Evolutionary conservation across 306 rosid species (phyloP).

Genomic region (Castanea sativa): DNA sequence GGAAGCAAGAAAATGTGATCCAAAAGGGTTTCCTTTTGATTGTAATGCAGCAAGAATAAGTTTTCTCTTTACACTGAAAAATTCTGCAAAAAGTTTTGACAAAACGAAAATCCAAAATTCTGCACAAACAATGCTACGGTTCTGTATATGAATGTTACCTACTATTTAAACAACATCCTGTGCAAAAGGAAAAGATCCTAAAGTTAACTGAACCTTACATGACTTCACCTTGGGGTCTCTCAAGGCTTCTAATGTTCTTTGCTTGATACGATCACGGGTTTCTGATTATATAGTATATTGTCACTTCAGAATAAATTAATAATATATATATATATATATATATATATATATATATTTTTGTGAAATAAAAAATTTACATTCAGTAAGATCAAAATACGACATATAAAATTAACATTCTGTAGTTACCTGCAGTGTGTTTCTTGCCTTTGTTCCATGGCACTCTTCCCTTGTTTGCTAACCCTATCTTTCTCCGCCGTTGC

Average conservation of each 20-base stretch:
- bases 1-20: constrained; percentile 5
- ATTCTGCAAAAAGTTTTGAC: neutral
- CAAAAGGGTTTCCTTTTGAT: neutral
- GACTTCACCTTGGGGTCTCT: constrained; percentile 94
- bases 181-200: constrained; percentile 20
- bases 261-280: constrained; percentile 69
- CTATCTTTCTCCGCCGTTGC: constrained; percentile 69
- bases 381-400: neutral
- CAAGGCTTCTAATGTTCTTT: constrained; percentile 74
- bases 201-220: constrained; percentile 52
- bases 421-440: constrained; percentile 72
- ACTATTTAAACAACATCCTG: neutral
- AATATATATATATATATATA: neutral
- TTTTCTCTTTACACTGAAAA: constrained; percentile 1
- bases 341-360: neutral
- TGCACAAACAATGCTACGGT: neutral
- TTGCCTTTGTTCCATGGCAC: constrained; percentile 97
- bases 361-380: neutral
- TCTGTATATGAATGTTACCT: neutral
- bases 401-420: neutral
- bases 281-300: constrained; percentile 38
- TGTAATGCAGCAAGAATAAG: constrained; percentile 1
- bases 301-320: constrained; percentile 12
- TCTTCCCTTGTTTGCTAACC: constrained; percentile 79
- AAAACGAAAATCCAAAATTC: neutral